phyloP scores from a whole-genome alignment of 306 rosid species.

The cucumber (Cucumis sativus) region Cucumber_9930_V3 NC_026656.2:20740501-20741000 shows the following conservation, averaged over 20 bases:
- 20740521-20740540: not conserved
- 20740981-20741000: not conserved
- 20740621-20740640: constrained; percentile 27
- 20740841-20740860: not conserved
- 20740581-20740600: not conserved
- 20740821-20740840: not conserved
- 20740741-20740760: constrained; percentile 19
- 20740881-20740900: not conserved
- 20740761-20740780: not conserved
- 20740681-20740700: constrained; percentile 54
- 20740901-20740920: not conserved
- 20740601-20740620: not conserved
- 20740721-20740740: constrained; percentile 96
- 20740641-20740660: constrained; percentile 76
- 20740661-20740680: constrained; percentile 68
- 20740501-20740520: not conserved
- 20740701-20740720: constrained; percentile 94
- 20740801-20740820: not conserved
- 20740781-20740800: not conserved
- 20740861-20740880: not conserved
- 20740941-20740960: not conserved
- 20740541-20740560: not conserved
- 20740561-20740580: not conserved
- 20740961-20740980: not conserved
- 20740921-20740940: not conserved